Percentiles rank a stretch among this genome's conserved stretches.
These are phyloP conservation scores for Sporisorium iseilematis-ciliati DNA, from an alignment of 1,284 basidiomycete species.

Conservation along the genomic window DNA sequence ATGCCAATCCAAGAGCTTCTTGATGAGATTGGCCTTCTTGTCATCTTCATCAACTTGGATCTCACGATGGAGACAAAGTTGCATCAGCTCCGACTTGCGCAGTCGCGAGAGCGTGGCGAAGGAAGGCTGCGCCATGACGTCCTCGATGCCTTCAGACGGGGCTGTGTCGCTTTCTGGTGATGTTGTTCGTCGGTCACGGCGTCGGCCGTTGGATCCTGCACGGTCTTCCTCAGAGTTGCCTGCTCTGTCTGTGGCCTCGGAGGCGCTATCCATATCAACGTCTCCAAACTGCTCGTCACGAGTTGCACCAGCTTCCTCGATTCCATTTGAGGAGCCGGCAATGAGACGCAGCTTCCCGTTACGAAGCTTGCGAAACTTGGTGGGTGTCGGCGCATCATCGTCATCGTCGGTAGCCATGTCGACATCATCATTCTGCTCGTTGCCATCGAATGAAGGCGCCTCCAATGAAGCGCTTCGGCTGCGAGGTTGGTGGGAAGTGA, in stretches of 20 bases:
- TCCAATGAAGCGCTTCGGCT: conserved; percentile 29
- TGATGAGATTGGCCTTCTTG: conserved; percentile 56
- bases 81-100: conserved; percentile 47
- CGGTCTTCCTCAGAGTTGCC: background rate
- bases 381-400: conserved; percentile 48
- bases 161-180: conserved; percentile 23
- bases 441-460: background rate
- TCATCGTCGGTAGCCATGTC: conserved; percentile 19
- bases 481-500: conserved; percentile 21
- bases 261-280: conserved; percentile 41
- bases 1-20: conserved; percentile 48
- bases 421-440: conserved; percentile 11
- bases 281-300: conserved; percentile 23
- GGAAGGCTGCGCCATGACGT: conserved; percentile 44
- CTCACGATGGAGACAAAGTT: conserved; percentile 40
- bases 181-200: conserved; percentile 6
- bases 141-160: conserved; percentile 24
- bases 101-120: conserved; percentile 41
- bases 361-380: conserved; percentile 60
- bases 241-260: background rate
- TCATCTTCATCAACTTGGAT: conserved; percentile 37
- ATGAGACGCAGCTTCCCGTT: conserved; percentile 59
- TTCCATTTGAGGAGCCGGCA: conserved; percentile 9
- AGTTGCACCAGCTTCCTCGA: background rate
- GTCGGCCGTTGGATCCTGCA: background rate